Evolutionary conservation across 257 asterid species (phyloP).

Genomic region (Lycium barbarum): DNA sequence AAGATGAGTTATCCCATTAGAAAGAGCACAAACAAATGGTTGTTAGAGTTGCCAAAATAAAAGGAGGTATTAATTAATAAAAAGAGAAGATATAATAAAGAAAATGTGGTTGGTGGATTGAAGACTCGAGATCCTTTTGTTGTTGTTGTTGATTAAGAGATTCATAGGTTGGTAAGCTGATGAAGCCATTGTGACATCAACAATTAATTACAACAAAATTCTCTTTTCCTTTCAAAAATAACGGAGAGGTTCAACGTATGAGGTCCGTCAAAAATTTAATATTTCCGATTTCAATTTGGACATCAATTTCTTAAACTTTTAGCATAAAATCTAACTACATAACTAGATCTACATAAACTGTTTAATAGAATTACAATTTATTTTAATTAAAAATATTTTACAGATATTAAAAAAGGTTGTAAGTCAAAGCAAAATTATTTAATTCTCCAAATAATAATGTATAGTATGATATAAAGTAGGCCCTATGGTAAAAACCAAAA

Average conservation of each 20-base stretch:
- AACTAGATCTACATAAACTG: not conserved
- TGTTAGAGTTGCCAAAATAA: constrained; percentile 18
- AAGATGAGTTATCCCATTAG: not conserved
- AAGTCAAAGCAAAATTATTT: not conserved
- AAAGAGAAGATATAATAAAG: not conserved
- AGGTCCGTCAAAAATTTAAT: not conserved
- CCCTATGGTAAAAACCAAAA: not conserved
- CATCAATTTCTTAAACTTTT: not conserved
- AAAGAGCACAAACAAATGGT: not conserved
- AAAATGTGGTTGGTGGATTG: constrained; percentile 14
- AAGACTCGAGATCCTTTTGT: not conserved
- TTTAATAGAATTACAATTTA: not conserved
- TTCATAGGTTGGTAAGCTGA: not conserved
- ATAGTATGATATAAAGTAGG: not conserved
- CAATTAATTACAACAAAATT: not conserved
- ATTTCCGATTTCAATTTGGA: not conserved
- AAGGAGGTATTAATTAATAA: not conserved
- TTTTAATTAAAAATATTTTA: not conserved
- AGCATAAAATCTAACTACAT: not conserved
- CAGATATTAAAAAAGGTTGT: not conserved
- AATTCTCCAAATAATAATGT: constrained; percentile 5
- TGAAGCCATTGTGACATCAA: not conserved
- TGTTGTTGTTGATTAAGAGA: constrained; percentile 17
- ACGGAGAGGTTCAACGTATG: not conserved
- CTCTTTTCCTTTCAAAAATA: not conserved